phyloP scores from a whole-genome alignment of 179 eudicot genomes.

The Spinacia oleracea region DNA sequence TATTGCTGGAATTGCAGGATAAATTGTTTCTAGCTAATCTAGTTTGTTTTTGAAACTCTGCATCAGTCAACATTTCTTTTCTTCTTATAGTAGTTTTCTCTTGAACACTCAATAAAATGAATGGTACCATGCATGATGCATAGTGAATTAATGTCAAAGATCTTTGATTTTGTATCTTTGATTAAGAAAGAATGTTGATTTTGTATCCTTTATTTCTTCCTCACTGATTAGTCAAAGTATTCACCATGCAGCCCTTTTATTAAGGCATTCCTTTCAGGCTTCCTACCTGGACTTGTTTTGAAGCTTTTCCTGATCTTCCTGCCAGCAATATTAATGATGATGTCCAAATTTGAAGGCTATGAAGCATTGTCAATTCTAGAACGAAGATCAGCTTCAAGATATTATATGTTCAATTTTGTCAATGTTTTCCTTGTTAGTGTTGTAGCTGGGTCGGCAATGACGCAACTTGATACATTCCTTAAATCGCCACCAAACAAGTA shows the following conservation, averaged over 20 bases:
- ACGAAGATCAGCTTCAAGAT: constrained; percentile 86
- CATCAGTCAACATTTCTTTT: not conserved
- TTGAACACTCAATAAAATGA: not conserved
- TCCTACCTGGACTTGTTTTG: constrained; percentile 88
- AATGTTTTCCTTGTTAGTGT: constrained; percentile 90
- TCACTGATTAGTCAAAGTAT: constrained; percentile 10
- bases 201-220: not conserved
- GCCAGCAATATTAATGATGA: constrained; percentile 81
- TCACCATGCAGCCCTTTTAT: constrained; percentile 56
- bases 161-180: not conserved
- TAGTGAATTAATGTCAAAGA: not conserved
- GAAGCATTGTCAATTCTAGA: constrained; percentile 65
- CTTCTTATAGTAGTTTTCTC: not conserved
- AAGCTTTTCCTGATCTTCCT: constrained; percentile 90
- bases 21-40: not conserved
- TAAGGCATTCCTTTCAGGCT: constrained; percentile 74
- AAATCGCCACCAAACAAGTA: constrained; percentile 59
- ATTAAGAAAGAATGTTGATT: not conserved
- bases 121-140: not conserved
- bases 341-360: constrained; percentile 92
- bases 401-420: constrained; percentile 77
- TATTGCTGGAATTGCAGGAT: not conserved
- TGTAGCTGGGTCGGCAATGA: constrained; percentile 70
- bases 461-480: constrained; percentile 61
- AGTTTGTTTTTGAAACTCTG: not conserved